These are phyloP conservation scores for Fusarium sp. DNA, from an alignment of 2,329 filamentous ascomycete species.

Conservation along the genomic window DNA sequence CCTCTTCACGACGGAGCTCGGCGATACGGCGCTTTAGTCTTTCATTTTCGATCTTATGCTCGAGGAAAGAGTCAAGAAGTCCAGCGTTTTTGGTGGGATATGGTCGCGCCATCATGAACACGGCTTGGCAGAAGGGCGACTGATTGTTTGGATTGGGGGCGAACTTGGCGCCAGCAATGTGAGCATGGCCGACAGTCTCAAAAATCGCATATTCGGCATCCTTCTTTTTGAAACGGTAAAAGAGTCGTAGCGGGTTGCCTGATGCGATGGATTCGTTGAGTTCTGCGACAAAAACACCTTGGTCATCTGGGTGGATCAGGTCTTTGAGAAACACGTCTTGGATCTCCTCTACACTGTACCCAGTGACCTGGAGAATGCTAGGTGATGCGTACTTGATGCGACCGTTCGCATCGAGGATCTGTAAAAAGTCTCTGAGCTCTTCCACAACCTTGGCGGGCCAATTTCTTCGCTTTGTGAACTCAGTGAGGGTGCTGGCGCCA, in stretches of 20 bases:
- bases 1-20: constrained; percentile 85
- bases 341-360: constrained; percentile 76
- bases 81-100: constrained; percentile 89
- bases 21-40: constrained; percentile 83
- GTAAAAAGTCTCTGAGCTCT: constrained; percentile 87
- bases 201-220: constrained; percentile 82
- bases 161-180: constrained; percentile 77
- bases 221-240: constrained; percentile 82
- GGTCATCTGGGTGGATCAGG: constrained; percentile 86
- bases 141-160: constrained; percentile 70
- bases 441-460: constrained; percentile 92
- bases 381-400: constrained; percentile 88
- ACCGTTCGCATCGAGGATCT: constrained; percentile 86
- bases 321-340: constrained; percentile 80
- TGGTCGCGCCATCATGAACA: constrained; percentile 91
- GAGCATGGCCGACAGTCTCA: constrained; percentile 91
- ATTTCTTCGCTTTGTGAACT: constrained; percentile 70
- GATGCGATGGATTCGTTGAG: constrained; percentile 89
- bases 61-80: constrained; percentile 89
- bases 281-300: constrained; percentile 82
- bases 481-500: constrained; percentile 59
- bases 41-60: constrained; percentile 97
- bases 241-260: constrained; percentile 81
- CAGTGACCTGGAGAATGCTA: constrained; percentile 77
- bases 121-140: constrained; percentile 80